Conservation (phyloP, 2,329 filamentous ascomycete species). For the Purpureocillium lavendulum region DNA sequence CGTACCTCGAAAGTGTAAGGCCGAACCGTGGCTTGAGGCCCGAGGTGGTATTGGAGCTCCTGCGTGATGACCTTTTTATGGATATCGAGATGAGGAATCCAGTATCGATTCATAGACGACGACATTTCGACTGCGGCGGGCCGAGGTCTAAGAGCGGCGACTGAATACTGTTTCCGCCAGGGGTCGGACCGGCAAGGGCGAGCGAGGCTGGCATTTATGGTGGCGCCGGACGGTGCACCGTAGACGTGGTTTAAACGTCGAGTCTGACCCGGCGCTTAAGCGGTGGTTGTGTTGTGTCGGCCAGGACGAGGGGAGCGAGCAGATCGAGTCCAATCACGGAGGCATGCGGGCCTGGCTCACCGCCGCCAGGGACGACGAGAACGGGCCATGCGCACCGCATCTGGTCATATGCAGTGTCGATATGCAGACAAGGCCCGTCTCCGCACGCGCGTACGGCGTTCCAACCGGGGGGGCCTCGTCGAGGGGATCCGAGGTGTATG, state of each 20-base stretch:
- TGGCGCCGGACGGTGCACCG: background rate
- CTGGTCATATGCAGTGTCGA: conserved; percentile 2
- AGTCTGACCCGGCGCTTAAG: too few species aligned
- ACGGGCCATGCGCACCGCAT: background rate
- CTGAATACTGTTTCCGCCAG: background rate
- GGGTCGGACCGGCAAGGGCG: background rate
- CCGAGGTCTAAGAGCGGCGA: too few species aligned
- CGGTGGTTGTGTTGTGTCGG: background rate
- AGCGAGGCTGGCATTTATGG: background rate
- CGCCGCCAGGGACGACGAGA: background rate
- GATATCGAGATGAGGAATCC: conserved; percentile 52
- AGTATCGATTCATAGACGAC: conserved; percentile 45
- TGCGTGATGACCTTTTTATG: conserved; percentile 52
- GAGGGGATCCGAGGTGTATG: background rate
- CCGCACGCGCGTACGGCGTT: background rate
- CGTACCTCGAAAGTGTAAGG: conserved; percentile 48
- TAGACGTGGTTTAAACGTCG: too few species aligned
- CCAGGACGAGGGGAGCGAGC: background rate
- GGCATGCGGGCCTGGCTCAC: conserved; percentile 1
- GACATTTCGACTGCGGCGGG: conserved; percentile 11
- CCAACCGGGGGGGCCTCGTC: too few species aligned
- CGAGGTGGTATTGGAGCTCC: conserved; percentile 50
- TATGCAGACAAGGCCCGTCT: background rate
- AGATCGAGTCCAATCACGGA: background rate
- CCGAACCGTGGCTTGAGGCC: conserved; percentile 48